Evolutionary conservation across 805 yeast species (phyloP).

Genomic region (Pichia paraexigua): DNA sequence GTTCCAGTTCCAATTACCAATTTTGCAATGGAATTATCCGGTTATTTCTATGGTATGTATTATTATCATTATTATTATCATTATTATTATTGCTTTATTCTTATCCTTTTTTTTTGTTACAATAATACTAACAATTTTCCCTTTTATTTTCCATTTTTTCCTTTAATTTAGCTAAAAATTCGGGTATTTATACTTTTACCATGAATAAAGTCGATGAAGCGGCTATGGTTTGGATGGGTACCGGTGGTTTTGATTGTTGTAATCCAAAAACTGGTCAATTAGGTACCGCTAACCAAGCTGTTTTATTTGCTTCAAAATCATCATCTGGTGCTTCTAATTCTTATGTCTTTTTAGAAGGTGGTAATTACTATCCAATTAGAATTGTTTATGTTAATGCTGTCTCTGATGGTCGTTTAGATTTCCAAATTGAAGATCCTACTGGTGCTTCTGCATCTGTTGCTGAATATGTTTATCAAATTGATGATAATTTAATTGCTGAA

Average conservation of each 20-base stretch:
- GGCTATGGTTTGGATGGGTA: constrained; percentile 27
- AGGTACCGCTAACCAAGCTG: constrained; percentile 4
- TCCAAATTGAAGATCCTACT: constrained; percentile 10
- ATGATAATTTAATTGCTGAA: neutral
- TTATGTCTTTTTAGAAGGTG: constrained; percentile 11
- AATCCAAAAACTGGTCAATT: constrained; percentile 7
- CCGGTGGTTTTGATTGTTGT: constrained; percentile 31
- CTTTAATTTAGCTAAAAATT: constrained; percentile 16
- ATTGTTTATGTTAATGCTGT: constrained; percentile 13
- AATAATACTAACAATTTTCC: constrained; percentile 1
- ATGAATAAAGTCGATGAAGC: constrained; percentile 25
- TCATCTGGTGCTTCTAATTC: constrained; percentile 1
- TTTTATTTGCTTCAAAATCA: constrained; percentile 7
- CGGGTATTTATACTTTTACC: constrained; percentile 24
- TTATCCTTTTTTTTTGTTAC: constrained; percentile 16
- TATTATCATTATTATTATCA: too few relatives aligned
- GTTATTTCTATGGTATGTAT: constrained; percentile 14
- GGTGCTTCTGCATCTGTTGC: constrained; percentile 2
- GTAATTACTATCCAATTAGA: constrained; percentile 15
- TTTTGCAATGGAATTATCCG: constrained; percentile 12
- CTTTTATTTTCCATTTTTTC: neutral
- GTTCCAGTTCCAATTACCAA: constrained; percentile 6
- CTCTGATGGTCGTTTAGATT: constrained; percentile 8
- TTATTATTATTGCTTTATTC: neutral
- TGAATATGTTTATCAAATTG: constrained; percentile 6